phyloP scores from a whole-genome alignment of 352 stramenopile genomes.

The Pythium aristosporum region DNA sequence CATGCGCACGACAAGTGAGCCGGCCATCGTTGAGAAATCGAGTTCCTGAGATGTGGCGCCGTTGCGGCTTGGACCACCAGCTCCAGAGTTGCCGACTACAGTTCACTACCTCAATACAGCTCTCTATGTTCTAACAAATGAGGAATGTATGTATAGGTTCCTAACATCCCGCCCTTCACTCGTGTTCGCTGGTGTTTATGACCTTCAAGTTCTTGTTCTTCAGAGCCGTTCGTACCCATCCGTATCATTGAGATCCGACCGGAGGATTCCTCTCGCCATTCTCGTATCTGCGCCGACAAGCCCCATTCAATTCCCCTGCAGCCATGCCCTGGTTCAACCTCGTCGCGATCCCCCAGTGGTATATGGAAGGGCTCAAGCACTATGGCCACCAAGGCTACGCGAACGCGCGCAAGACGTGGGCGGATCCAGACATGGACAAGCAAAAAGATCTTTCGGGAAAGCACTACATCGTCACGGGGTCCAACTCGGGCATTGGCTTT shows the following conservation, averaged over 20 bases:
- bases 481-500: conserved; percentile 44
- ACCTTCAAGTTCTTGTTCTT: no score
- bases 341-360: conserved; percentile 45
- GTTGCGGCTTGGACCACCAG: conserved; percentile 21
- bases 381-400: conserved; percentile 38
- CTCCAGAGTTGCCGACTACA: conserved; percentile 22
- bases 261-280: neutral
- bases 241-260: neutral
- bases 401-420: conserved; percentile 32
- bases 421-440: conserved; percentile 36
- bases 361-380: conserved; percentile 31
- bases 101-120: conserved; percentile 13
- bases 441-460: conserved; percentile 38
- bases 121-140: neutral
- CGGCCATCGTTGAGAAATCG: neutral
- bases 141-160: no score
- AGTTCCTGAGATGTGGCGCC: conserved; percentile 15
- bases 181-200: conserved; percentile 8
- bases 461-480: conserved; percentile 51
- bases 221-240: neutral
- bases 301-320: neutral
- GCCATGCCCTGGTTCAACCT: conserved; percentile 38
- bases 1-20: conserved; percentile 6
- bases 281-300: neutral
- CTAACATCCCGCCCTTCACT: neutral